Base-by-base conservation (phyloP, 2,329 filamentous ascomycete genomes). In the Orbilia ellipsospora region DNA sequence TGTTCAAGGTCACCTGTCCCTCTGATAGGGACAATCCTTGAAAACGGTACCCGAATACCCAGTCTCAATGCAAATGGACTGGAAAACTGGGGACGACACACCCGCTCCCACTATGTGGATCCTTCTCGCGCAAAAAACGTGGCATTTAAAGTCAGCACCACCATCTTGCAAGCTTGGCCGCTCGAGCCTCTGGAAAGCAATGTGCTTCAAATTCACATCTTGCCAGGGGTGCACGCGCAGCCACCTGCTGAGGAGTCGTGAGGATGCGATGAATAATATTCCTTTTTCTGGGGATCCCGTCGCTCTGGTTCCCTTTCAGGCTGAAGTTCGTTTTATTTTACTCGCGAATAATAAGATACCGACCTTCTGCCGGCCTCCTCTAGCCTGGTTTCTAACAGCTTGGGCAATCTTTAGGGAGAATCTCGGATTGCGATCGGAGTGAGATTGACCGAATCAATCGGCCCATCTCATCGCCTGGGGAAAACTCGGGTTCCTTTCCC, bases 281-380 rank as follows among this genome's bases (percentile, higher is more conserved):
- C 26, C 42, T 74, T 74, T 67, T 62, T 68, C 28, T 2, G 8
- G 45, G 70, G 57, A 52, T 74, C 52, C 70, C 70, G 56, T 64
- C 31, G 52, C 50, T 63, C 42, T 74, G 70, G 70, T 74, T 74
- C 70, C 70, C 70, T 57, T 74, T 74, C 70, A 74, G 70, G 56
- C 70, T 74, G 70, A 74, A 64, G n/a, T 54, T 57, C 31, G 13
- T 59, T 73, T 51, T 61, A 66, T 66, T 74, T 74, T 67, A 52
- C 57, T 56, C 62, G 48, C 42, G 18, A 3, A 50, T 55, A 23
- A 13, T 63, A 15, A 51, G 31, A 48, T 23, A 20, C 54, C 60
- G 28, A 57, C 64, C 59, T 64, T 65, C 31, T 65, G 67, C 67
- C 67, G 52, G 64, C 44, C 67, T 36, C 31, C 31, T 60, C 67